These are phyloP conservation scores for Oryza meyeriana DNA, from an alignment of 176 grass and related monocot species.

Conservation along the genomic window DNA sequence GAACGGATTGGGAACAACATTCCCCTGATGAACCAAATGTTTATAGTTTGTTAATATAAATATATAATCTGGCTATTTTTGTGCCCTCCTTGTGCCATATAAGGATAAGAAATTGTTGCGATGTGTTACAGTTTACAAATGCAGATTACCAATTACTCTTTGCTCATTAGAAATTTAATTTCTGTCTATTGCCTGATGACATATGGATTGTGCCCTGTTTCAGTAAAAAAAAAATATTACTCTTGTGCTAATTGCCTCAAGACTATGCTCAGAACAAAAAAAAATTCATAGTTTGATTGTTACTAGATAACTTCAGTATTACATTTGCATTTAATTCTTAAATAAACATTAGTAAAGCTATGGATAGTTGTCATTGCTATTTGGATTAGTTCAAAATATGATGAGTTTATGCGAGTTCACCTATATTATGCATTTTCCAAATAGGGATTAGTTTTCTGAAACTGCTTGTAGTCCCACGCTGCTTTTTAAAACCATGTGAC, in stretches of 20 bases:
- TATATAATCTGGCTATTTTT: neutral
- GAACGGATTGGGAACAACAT: neutral
- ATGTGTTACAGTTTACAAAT: neutral
- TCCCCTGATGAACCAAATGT: neutral
- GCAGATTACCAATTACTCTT: neutral
- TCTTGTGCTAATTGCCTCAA: neutral
- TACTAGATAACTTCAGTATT: neutral
- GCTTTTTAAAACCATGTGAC: neutral
- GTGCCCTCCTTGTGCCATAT: neutral
- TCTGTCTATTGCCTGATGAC: neutral
- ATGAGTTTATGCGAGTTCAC: neutral
- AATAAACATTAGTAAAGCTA: neutral
- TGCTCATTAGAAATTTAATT: neutral
- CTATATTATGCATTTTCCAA: neutral
- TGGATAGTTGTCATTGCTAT: neutral
- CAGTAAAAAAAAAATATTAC: no score
- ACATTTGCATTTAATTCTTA: neutral
- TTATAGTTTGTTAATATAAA: neutral
- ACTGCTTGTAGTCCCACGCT: neutral
- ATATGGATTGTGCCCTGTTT: neutral
- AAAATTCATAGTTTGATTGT: neutral
- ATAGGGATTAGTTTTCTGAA: neutral
- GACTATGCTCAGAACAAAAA: neutral
- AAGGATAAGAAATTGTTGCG: neutral
- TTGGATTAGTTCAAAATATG: neutral